Base-by-base conservation (phyloP, 2,329 filamentous ascomycete genomes). In the Penicillium sp. region DNA sequence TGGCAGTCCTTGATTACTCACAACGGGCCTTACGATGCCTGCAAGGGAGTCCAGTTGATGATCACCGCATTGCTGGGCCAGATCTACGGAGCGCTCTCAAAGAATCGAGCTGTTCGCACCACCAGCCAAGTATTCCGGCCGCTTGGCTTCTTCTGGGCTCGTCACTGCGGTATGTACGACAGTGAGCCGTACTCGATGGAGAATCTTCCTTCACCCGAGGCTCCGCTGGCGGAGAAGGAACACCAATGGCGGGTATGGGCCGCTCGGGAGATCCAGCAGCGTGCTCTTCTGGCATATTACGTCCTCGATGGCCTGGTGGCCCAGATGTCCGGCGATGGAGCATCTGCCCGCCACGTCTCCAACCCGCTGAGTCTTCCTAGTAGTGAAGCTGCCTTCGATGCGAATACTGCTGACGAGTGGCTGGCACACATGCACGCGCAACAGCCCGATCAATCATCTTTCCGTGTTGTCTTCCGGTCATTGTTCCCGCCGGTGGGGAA, bases 1-100 rank as follows among this genome's bases (percentile, higher is more conserved):
- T 81, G 78, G 78, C 77, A 80, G 67, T 74, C 70, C 4, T 58
- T 80, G 27, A 80, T 80, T 14, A 77, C 74, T 9, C 77, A 79
- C 44, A 67, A 68, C 41, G 78, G 78, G 6, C 74, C 75, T 1
- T 75, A 79, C 47, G 78, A 80, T 67, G 63, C 72, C 13, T 79
- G 78, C 31, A 74, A 75, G 50, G 78, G 78, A 2, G 75, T 80
- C 1, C 78, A 81, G 56, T 65, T 81, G 40, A 72, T 81, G 4
- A 65, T 79, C 5, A 78, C 77, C 2, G 77, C 78, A 13, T 66
- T 80, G 4, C 59, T 80, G 16, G 74, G 76, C 7, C 78, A 81
- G 60, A 69, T 78, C 13, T 81, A 81, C 53, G 78, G 76, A 18
- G 72, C 73, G 6, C 60, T 80, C 5, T 80, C 78, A 9, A 78